Percentiles rank a stretch among this genome's conserved stretches.
Conservation (phyloP, 2,329 filamentous ascomycete genomes). For the Aspergillus luchuensis region DNA sequence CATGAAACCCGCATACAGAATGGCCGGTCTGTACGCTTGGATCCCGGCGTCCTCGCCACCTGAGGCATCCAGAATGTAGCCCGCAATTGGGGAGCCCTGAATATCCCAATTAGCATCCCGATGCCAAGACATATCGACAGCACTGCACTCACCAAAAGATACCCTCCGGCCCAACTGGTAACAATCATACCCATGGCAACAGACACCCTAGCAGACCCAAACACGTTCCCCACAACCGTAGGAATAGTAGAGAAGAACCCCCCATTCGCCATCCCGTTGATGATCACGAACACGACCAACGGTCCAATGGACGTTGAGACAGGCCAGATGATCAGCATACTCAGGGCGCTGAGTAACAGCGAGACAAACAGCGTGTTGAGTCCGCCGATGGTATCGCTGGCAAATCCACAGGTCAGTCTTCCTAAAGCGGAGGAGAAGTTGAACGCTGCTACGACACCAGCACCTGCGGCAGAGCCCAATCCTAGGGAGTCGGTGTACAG, state of each 20-base stretch:
- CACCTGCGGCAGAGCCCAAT: constrained; percentile 55
- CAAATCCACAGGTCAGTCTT: constrained; percentile 56
- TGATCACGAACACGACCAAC: constrained; percentile 58
- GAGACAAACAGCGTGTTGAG: constrained; percentile 58
- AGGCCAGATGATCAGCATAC: constrained; percentile 65
- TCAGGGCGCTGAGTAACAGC: constrained; percentile 56
- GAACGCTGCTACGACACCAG: constrained; percentile 62
- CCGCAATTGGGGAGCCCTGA: constrained; percentile 61
- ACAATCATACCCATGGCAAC: constrained; percentile 65
- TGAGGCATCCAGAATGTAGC: constrained; percentile 59
- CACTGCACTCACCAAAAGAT: constrained; percentile 55
- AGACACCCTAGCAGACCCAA: constrained; percentile 57
- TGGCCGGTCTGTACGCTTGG: constrained; percentile 60
- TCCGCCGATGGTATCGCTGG: constrained; percentile 58
- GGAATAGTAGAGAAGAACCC: constrained; percentile 67
- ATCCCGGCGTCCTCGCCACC: constrained; percentile 55
- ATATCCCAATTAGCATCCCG: not conserved
- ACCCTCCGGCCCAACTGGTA: constrained; percentile 63
- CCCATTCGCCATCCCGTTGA: constrained; percentile 64
- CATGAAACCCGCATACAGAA: constrained; percentile 62
- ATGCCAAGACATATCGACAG: not conserved
- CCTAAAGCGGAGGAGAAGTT: constrained; percentile 63
- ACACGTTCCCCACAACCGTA: constrained; percentile 62
- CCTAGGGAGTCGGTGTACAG: constrained; percentile 59
- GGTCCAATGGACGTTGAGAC: constrained; percentile 57